These are phyloP conservation scores for Micractinium conductrix DNA, from an alignment of 139 green algal species.

Conservation along the genomic window DNA sequence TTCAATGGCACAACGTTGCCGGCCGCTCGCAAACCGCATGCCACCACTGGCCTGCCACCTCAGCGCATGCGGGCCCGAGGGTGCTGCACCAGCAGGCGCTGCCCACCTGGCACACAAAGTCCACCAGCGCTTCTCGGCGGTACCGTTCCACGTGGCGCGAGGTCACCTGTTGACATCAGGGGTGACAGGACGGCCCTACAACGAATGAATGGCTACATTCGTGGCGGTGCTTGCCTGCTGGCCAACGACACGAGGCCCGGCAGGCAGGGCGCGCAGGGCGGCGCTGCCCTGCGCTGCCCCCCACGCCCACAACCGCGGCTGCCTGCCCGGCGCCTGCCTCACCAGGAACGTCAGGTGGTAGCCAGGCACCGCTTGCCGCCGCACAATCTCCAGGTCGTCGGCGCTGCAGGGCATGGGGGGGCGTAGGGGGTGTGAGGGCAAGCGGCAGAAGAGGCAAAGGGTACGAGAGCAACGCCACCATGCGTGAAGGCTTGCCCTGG, in stretches of 20 bases:
- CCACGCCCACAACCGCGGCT: no score
- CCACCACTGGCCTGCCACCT: not conserved
- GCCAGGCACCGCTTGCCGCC: conserved; percentile 54
- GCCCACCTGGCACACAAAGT: conserved; percentile 62
- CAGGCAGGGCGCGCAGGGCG: no score
- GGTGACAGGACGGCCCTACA: no score
- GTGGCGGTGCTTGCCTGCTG: no score
- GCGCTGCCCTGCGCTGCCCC: no score
- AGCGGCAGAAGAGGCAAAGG: not conserved
- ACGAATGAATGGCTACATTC: no score
- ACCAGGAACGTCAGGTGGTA: conserved; percentile 77
- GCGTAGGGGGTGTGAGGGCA: not conserved
- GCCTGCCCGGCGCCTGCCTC: no score
- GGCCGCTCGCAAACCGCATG: not conserved
- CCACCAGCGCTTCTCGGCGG: conserved; percentile 49
- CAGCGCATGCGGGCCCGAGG: not conserved
- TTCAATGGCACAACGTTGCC: not conserved
- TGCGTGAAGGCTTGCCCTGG: no score
- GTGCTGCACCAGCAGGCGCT: not conserved
- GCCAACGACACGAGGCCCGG: no score
- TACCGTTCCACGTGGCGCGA: conserved; percentile 60
- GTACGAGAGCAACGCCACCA: no score
- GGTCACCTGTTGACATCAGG: no score
- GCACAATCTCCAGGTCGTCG: conserved; percentile 66
- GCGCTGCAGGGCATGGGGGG: conserved; percentile 35